A percentile compares a stretch with the other conserved stretches of the same genome.
phyloP scores from a whole-genome alignment of 805 yeast genomes.

The Schwanniomyces occidentalis region DNA sequence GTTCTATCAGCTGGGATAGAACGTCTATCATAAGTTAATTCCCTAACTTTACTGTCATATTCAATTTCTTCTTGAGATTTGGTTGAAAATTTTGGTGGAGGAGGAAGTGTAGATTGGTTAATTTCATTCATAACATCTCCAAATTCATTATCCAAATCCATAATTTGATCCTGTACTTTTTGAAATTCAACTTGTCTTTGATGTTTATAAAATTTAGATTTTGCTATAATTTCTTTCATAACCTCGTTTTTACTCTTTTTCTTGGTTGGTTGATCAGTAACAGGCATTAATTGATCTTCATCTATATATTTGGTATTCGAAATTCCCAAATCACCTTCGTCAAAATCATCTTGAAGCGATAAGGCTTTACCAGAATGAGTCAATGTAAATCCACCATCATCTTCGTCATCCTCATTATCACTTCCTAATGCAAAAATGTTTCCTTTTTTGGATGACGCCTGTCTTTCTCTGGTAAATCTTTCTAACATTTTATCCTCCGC shows the following conservation, averaged over 20 bases:
- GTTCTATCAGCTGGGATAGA: conserved; percentile 83
- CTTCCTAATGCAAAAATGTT: conserved; percentile 58
- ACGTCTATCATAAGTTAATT: conserved; percentile 67
- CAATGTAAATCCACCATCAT: conserved; percentile 48
- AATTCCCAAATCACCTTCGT: conserved; percentile 30
- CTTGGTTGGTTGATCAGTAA: conserved; percentile 43
- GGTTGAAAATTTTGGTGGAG: conserved; percentile 22
- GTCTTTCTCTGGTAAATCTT: conserved; percentile 88
- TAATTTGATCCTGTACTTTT: conserved; percentile 57
- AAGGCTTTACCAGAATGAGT: conserved; percentile 81
- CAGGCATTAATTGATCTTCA: conserved; percentile 29
- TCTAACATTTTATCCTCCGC: conserved; percentile 94
- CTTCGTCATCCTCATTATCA: conserved; percentile 65
- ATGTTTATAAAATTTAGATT: conserved; percentile 73
- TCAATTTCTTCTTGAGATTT: conserved; percentile 45
- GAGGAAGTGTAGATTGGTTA: conserved; percentile 17
- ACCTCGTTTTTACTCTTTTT: conserved; percentile 82
- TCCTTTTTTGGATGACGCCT: conserved; percentile 55
- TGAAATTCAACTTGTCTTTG: conserved; percentile 71
- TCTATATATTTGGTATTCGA: conserved; percentile 34
- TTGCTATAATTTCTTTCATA: conserved; percentile 82
- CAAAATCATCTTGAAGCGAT: conserved; percentile 53
- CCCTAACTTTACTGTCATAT: conserved; percentile 67
- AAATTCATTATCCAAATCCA: conserved; percentile 71
- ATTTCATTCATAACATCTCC: conserved; percentile 66